Evolutionary conservation across 2,329 filamentous ascomycete genomes (phyloP), one percentile per base, ranked within the genome.

Genomic region (Alternaria incomplexa): DNA sequence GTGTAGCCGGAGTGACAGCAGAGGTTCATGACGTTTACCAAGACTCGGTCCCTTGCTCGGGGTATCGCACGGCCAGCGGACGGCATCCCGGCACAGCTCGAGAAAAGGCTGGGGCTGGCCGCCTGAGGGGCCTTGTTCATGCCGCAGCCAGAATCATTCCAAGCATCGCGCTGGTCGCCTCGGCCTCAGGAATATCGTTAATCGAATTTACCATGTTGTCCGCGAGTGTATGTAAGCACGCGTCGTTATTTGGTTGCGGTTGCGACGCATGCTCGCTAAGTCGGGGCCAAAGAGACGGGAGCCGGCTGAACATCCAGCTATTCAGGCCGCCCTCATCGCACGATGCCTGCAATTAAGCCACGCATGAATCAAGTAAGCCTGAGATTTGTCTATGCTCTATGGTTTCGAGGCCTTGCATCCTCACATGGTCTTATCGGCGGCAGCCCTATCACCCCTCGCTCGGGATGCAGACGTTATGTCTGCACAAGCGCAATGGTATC

Each of bases 321-420:
- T 15, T 32, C 20, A 40, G 54, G 26, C 43, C 54, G 47, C 32
- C 46, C 17, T 51, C 28, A 32, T 9, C 17, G 48, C 28, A 36
- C 28, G 17, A 36, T 36, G 22, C 28, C 28, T 40, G 32, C 20
- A 52, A 52, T 23, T n/a, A 52, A 52, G 20, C 48, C 48, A 43
- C 13, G 46, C 56, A 48, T 51, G 45, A 17, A 25, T 32, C 40
- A 57, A 51, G 30, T 47, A 30, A 40, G 55, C 45, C 23, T 57
- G 55, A 23, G 48, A 26, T 62, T 56, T 17, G 43, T 58, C 55
- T 58, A 58, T 52, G 13, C 54, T 62, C 54, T 62, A 62, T 62
- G 25, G 52, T 58, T 44, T 62, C 23, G 47, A 62, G 46, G 12
- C n/a, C 28, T 26, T 32, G 22, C 52, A 30, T 53, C n/a, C 17